Conservation (phyloP, 768 basidiomycete genomes). For the Tulasnella sp. region DNA sequence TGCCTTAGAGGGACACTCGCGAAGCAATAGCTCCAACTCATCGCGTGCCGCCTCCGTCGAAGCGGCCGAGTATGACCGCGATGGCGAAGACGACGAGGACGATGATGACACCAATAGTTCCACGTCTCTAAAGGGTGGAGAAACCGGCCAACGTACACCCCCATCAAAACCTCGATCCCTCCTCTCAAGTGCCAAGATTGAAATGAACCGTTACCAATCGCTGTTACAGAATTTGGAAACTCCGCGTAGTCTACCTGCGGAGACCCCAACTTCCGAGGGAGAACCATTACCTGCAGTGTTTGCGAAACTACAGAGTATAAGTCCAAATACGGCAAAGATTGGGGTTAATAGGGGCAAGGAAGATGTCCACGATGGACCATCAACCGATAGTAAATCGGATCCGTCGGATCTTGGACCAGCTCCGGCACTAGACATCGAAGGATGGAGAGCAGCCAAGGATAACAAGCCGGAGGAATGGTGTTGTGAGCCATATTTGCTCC, state of each 20-base stretch:
- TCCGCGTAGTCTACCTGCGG: slow-evolving; percentile 16
- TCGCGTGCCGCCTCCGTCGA: slow-evolving; percentile 8
- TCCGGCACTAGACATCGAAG: slow-evolving; percentile 24
- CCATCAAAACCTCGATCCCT: not conserved
- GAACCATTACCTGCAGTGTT: slow-evolving; percentile 24
- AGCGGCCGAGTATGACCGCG: slow-evolving; percentile 8
- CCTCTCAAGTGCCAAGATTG: slow-evolving; percentile 10
- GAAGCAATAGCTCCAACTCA: slow-evolving; percentile 12
- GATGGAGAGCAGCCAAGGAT: slow-evolving; percentile 29
- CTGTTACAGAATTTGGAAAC: slow-evolving; percentile 24
- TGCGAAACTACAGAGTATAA: slow-evolving; percentile 24
- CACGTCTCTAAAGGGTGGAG: slow-evolving; percentile 11
- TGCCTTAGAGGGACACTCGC: slow-evolving; percentile 1
- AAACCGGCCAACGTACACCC: slow-evolving; percentile 15
- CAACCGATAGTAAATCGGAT: slow-evolving; percentile 7
- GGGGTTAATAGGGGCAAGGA: slow-evolving; percentile 14
- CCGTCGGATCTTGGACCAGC: slow-evolving; percentile 15
- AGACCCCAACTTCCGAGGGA: slow-evolving; percentile 15
- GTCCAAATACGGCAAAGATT: slow-evolving; percentile 23
- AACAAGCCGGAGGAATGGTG: slow-evolving; percentile 28
- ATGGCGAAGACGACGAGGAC: slow-evolving; percentile 12
- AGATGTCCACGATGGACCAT: slow-evolving; percentile 10
- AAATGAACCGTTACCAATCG: slow-evolving; percentile 18
- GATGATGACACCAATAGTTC: slow-evolving; percentile 18
- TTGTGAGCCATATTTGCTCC: slow-evolving; percentile 16